Evolutionary conservation across 2,329 filamentous ascomycete species (phyloP), one percentile per base, ranked within the genome.

Genomic region (Fusarium verticillioides): DNA sequence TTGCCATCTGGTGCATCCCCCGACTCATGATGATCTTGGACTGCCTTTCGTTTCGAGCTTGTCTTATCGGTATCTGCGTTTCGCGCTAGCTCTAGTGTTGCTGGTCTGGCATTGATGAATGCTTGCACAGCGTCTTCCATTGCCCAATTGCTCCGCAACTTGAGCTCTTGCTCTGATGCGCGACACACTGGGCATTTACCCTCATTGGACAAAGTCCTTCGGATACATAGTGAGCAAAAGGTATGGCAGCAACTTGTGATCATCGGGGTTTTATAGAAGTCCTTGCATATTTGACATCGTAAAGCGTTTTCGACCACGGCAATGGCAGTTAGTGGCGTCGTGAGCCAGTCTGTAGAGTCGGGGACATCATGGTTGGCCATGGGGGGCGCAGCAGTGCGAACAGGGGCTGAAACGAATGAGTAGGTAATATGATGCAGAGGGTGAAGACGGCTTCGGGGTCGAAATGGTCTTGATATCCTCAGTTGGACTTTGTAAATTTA

Each of bases 261-360:
- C 89, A 99, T 96, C 0, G 96, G 96, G 57, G 95, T 97, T 69
- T 91, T 91, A 85, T 94, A 98, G 83, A 98, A 97, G 82, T 99
- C 97, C 81, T 98, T 98, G 89, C 96, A 99, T 68, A 99, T 93
- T 82, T 98, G 94, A 83, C 96, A 99, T 77, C 96, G 94, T 26
- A 99, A 87, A 7, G 95, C 91, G 68, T 93, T 91, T 79, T 99
- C 96, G 71, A 99, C 89, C 19, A 89, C 85, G 53, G 90, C 86
- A 61, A 97, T 88, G 19, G 85, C 85, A 21, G 89, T 83, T 4
- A 97, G 85, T 4, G 91, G 88, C 18, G 94, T 97, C 16, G 85
- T 78, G 10, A 95, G 86, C 94, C 94, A 97, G 84, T 97, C 94
- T 60, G 94, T 95, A n/a, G 93, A 92, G 83, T 96, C 94, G 56